Base-by-base conservation (phyloP, 2,329 filamentous ascomycete genomes). In the Mycosphaerelloides madeirae region DNA sequence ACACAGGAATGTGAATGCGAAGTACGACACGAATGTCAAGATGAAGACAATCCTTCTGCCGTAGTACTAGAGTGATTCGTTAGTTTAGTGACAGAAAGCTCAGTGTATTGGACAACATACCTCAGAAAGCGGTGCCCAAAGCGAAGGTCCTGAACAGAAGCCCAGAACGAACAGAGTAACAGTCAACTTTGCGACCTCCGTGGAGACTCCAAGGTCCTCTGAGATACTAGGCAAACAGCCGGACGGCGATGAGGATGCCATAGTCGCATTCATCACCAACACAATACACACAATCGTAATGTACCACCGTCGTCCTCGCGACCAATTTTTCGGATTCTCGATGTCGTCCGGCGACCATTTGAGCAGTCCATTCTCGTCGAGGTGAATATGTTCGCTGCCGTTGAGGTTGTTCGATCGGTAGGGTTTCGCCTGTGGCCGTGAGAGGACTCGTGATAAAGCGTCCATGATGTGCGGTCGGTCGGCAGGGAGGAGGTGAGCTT, bases 141-240 rank as follows among this genome's bases (percentile, higher is more conserved):
- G 62, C 7, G 83, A 63, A 0, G 79, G 79, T 0, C 80, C 80
- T 2, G 75, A 71, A 15, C 82, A 76, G 57, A 83, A 85, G n/a
- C 61, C 62, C 1, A 65, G 52, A 14, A 65, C 44, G 43, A 65
- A 64, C 2, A 63, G 48, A 2, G 62, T 64, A 8, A 62, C 52
- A n/a, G 62, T 62, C 22, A 64, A 49, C 8, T 56, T 55, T 4
- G 58, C 59, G 8, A 66, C 73, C 46, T 73, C 70, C 5, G 44
- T 50, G 0, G 74, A 77, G 2, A 80, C 68, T 13, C 63, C 52
- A 41, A 80, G 76, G 12, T 71, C 59, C 45, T 68, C 47, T 2
- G 66, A 59, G 33, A 77, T 74, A 33, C 70, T 66, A 38, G 62
- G 40, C 12, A 68, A 50, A 49, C 55, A 63, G 2, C 62, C 68